Base-by-base conservation (phyloP, 352 stramenopile species). In the Pythium insidiosum region DNA sequence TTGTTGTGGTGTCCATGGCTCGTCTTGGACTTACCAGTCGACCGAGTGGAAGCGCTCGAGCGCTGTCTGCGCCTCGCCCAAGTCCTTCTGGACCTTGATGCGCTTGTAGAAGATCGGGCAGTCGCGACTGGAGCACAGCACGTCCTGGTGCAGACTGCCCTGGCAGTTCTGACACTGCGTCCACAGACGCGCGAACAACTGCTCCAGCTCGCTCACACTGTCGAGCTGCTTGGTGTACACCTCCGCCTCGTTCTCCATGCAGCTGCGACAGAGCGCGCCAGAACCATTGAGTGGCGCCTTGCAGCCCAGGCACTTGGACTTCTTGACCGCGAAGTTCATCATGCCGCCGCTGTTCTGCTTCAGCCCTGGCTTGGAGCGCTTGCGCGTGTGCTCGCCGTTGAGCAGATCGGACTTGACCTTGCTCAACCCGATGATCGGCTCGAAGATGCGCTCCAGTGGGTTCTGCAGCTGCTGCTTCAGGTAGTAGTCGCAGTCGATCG, bases 101-200 rank as follows among this genome's bases (percentile, higher is more conserved):
- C 97, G 89, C 58, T 98, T 97, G 74, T 99, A 99, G 62, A 99
- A 99, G 52, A 99, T 98, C 24, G 93, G 92, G 47, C 97, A 99
- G 55, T 99, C 97, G 57, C 96, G 91, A 55, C 92, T 97, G 30
- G 92, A 97, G 72, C 96, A 99, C n/a, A 95, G 61, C 54, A 92
- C 82, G 31, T 90, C 78, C 61, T 98, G 95, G 64, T 99, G 95
- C 39, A 99, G 67, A 61, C 86, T 98, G 26, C 94, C 96, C 72
- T 99, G 96, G 63, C 97, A 99, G 60, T 97, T 86, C 73, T 99
- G 97, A 50, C 95, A 98, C 50, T 98, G 84, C 6, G 95, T 98
- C 96, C 96, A 99, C 13, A 99, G 67, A 4, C 95, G 67, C 31
- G 75, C 73, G 69, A 98, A 99, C 19, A 97, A 63, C 49, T 94